A percentile compares a stretch with the other conserved stretches of the same genome.
These are phyloP conservation scores for Aspergillus sp. DNA, from an alignment of 2,329 filamentous ascomycete genomes.

Conservation along the genomic window DNA sequence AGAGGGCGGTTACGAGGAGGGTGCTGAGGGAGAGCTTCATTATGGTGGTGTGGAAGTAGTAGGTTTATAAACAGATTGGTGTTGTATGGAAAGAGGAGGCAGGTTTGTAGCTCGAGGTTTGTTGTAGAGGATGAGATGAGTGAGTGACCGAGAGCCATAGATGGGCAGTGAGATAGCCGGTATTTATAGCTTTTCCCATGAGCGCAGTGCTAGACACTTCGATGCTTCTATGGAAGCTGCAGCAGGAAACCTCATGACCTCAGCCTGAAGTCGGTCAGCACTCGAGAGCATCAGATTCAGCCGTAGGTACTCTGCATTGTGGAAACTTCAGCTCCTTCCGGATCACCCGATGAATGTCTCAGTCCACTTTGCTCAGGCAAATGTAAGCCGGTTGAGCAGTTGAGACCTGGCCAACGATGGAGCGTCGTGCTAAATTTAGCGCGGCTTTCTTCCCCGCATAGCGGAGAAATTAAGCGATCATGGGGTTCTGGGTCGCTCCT, in stretches of 20 bases:
- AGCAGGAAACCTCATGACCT: background rate
- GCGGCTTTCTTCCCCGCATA: background rate
- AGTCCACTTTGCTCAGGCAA: background rate
- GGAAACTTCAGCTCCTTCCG: background rate
- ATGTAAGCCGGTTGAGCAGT: background rate
- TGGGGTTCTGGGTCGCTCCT: too few species aligned
- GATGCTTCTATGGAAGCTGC: background rate
- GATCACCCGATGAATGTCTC: background rate
- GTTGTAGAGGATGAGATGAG: background rate
- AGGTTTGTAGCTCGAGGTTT: background rate
- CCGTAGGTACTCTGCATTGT: too few species aligned
- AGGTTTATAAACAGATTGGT: background rate
- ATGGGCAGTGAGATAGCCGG: background rate
- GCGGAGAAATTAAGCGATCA: background rate
- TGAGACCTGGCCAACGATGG: background rate
- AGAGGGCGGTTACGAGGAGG: constrained; percentile 4
- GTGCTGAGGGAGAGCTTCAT: constrained; percentile 3
- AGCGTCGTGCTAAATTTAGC: background rate
- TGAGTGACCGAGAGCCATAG: background rate
- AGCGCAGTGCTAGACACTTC: background rate
- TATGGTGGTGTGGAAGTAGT: background rate
- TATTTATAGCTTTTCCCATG: background rate
- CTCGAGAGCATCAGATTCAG: too few species aligned
- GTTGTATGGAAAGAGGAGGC: background rate
- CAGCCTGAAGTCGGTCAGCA: background rate